These are phyloP conservation scores for Phaeotremella skinneri DNA, from an alignment of 768 basidiomycete genomes.

Conservation along the genomic window DNA sequence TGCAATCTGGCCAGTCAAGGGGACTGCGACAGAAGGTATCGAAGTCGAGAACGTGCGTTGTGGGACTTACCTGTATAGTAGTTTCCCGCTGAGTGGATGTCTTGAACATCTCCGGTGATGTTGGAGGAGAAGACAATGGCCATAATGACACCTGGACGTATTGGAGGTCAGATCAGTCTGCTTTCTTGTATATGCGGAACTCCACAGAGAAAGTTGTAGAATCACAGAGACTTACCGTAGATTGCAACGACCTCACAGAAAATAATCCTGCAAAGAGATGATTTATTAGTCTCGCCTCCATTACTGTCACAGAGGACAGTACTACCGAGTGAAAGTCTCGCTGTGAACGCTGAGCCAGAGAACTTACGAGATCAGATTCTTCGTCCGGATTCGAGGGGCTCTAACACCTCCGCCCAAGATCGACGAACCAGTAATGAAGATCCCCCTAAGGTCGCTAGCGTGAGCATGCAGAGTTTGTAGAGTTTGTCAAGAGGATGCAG, in stretches of 20 bases:
- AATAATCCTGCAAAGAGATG: slow-evolving; percentile 84
- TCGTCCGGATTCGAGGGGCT: slow-evolving; percentile 88
- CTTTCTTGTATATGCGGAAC: no score
- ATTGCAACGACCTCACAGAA: slow-evolving; percentile 99
- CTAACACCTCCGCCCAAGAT: slow-evolving; percentile 94
- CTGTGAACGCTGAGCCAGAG: not conserved
- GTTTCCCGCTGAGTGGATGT: slow-evolving; percentile 78
- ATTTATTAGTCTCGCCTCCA: no score
- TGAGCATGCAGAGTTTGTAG: not conserved
- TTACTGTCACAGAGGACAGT: no score
- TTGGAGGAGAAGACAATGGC: slow-evolving; percentile 94
- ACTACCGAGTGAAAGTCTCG: not conserved
- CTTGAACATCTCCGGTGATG: slow-evolving; percentile 62
- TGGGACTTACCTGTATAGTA: slow-evolving; percentile 85
- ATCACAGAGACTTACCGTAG: slow-evolving; percentile 59
- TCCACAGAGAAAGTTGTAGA: not conserved
- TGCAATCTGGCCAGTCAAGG: no score
- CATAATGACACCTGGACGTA: slow-evolving; percentile 61
- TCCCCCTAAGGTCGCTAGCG: slow-evolving; percentile 67
- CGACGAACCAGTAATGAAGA: slow-evolving; percentile 93
- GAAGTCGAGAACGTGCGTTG: not conserved
- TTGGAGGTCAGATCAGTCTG: slow-evolving; percentile 51
- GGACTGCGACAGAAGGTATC: no score
- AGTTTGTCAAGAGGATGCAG: no score
- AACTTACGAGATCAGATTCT: slow-evolving; percentile 90